Evolutionary conservation across 352 stramenopile genomes (phyloP), one percentile per base, ranked within the genome.

Genomic region (Lagenidium giganteum): DNA sequence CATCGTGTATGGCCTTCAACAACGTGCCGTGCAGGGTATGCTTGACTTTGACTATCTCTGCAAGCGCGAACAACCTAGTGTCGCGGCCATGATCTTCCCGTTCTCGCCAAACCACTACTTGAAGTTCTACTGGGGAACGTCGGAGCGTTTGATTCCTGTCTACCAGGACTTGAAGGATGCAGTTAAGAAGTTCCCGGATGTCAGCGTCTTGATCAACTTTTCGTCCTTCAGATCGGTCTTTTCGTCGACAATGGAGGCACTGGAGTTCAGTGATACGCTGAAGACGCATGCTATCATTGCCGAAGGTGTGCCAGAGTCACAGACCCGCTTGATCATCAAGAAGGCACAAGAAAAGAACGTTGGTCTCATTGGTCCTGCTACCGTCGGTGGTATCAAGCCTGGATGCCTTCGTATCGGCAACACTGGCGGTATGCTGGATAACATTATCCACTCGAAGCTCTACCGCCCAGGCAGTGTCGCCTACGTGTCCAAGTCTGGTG

Each of bases 41-140:
- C 74, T 98, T 22, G 95, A 98, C 67, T 98, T 98, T 51, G 95
- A 98, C 67, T 98, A 96, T 61, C 79, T 98, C 59, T 98, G 95
- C 75, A 98, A 98, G 60, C 83, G 95, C 31, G 76, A 91, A 54
- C 95, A 81, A 27, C 95, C 95, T 12, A 97, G 83, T 41, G 95
- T 98, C 24, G 94, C 94, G 34, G 86, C 85, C 5, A 77, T 98
- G 55, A 95, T 98, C 47, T 98, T 97, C 70, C 93, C 92, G 38
- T 98, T 98, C 70, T 86, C 79, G 45, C 83, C 90, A 11, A 98
- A 98, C 72, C 94, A 98, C 73, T 98, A 97, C 73, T 67, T 93
- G 20, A 91, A 97, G 69, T 98, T 98, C 58, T 98, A 98, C 75
- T 98, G 93, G 93, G 95, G 95, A 37, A 98, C 87, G 26, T 82